Evolutionary conservation across 805 yeast species (phyloP).

Genomic region (Monosporozyma siamensis): DNA sequence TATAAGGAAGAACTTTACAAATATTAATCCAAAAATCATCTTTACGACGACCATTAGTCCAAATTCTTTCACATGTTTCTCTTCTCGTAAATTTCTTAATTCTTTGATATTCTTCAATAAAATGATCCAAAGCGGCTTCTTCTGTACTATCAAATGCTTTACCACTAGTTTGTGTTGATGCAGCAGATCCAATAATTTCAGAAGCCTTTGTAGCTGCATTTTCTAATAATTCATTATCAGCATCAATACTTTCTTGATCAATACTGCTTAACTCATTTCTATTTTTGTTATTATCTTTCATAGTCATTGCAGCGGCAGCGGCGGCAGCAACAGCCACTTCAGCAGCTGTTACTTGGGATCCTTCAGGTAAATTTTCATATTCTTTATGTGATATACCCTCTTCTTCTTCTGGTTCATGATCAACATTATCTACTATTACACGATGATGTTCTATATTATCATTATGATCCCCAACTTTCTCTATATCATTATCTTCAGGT

Average conservation of each 20-base stretch:
- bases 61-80: conserved; percentile 72
- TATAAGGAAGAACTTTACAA: conserved; percentile 67
- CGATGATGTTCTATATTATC: conserved; percentile 8
- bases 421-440: neutral
- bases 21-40: conserved; percentile 86
- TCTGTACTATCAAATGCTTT: conserved; percentile 33
- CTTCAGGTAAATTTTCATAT: neutral
- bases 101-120: conserved; percentile 58
- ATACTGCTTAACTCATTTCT: neutral
- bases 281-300: neutral
- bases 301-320: no score
- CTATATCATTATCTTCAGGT: conserved; percentile 4
- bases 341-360: neutral
- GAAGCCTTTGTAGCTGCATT: conserved; percentile 38
- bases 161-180: conserved; percentile 28
- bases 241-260: conserved; percentile 16
- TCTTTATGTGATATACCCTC: no score
- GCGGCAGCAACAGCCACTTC: neutral
- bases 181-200: conserved; percentile 21
- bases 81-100: conserved; percentile 53
- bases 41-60: conserved; percentile 78
- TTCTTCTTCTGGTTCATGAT: conserved; percentile 2
- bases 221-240: conserved; percentile 34
- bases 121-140: conserved; percentile 68
- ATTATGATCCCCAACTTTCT: neutral